phyloP scores from a whole-genome alignment of 2,329 filamentous ascomycete genomes.

The Penicillium carneum region DNA sequence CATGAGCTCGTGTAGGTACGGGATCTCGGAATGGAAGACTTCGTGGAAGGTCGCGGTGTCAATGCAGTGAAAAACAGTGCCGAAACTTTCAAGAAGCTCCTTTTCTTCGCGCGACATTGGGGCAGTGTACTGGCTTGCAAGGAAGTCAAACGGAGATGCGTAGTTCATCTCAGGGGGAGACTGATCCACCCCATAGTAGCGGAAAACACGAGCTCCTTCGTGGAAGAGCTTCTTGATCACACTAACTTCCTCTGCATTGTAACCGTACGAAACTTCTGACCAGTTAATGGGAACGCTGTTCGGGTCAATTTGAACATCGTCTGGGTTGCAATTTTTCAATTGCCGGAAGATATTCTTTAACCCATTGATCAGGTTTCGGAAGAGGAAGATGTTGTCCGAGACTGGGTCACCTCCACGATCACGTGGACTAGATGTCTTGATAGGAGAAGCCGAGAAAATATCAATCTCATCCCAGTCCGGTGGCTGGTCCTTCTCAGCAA shows the following conservation, averaged over 20 bases:
- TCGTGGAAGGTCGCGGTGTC: conserved; percentile 98
- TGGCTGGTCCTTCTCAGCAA: conserved; percentile 78
- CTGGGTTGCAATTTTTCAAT: conserved; percentile 84
- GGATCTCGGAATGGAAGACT: conserved; percentile 96
- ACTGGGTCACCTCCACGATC: conserved; percentile 90
- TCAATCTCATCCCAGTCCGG: conserved; percentile 98
- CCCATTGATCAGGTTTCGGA: conserved; percentile 94
- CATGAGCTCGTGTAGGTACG: conserved; percentile 94
- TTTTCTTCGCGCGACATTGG: conserved; percentile 96
- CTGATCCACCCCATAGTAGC: conserved; percentile 93
- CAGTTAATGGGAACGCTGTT: conserved; percentile 85
- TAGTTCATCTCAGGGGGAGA: conserved; percentile 74
- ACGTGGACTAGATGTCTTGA: conserved; percentile 90
- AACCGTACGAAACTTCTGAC: conserved; percentile 94
- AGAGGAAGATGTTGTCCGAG: conserved; percentile 95
- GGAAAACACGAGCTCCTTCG: conserved; percentile 93
- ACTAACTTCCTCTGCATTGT: conserved; percentile 94
- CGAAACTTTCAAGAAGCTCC: conserved; percentile 94
- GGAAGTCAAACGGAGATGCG: conserved; percentile 84
- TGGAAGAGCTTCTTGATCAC: conserved; percentile 97
- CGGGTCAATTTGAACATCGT: conserved; percentile 71
- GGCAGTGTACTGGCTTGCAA: conserved; percentile 93
- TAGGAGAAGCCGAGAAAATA: conserved; percentile 94
- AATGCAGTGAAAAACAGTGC: conserved; percentile 97
- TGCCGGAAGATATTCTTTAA: conserved; percentile 97